Evolutionary conservation across 306 rosid genomes (phyloP), one percentile per base, ranked within the genome.

Genomic region (Geum urbanum): DNA sequence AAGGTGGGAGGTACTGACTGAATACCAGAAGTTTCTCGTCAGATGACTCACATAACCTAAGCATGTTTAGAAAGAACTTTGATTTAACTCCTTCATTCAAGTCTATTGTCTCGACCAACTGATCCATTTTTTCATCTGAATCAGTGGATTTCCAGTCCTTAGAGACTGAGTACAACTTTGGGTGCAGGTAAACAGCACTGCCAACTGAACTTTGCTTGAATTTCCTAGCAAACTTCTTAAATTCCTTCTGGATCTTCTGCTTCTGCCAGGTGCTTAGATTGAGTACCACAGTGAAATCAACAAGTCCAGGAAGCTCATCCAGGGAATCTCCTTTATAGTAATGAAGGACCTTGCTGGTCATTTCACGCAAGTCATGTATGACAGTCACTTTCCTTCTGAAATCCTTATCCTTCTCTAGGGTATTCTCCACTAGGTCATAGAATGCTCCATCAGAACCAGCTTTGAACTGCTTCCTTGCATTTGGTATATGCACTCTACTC

Each of bases 281-380:
- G 19, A 94, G 84, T 7, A 88, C 65, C 14, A 94, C 83, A 0
- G 97, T 89, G 66, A 85, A 87, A 75, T 94, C 98, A 15, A 81
- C 81, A 4, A 94, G 84, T 43, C 98, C 98, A 1, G 96, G 98
- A 76, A 94, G 97, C 79, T 94, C 95, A 35, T 94, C 97, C 14
- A 90, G 88, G 75, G 86, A 87, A 81, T 90, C 97, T 32, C 98
- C 99, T 83, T 86, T 90, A 43, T 91, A 94, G 55, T 94, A 94
- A 65, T 94, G 99, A 14, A 94, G 89, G 43, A 94, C 88, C 61
- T 83, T 79, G 79, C 92, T 74, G 0, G 97, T 94, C 96, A 94
- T 88, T 82, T 94, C 99, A 19, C 99, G 92, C 76, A 94, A 77
- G 77, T 94, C 99, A 11, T 82, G 95, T 61, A 94, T 94, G 32